Conservation (phyloP, 495 filamentous ascomycete genomes). For the Staphylotrichum longicolle region DNA sequence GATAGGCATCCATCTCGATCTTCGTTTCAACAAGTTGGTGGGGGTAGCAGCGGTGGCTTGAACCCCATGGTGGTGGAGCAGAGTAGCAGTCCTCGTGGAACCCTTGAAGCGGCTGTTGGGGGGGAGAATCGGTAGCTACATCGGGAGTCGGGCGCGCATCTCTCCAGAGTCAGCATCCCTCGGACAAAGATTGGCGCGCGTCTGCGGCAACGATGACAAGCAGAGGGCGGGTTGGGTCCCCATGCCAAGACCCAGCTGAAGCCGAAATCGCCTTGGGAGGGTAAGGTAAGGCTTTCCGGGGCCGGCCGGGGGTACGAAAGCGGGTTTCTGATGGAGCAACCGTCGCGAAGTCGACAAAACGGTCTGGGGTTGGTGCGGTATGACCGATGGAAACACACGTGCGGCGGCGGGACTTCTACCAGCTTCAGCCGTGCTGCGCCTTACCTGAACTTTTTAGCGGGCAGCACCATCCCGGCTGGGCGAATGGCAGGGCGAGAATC, state of each 20-base stretch:
- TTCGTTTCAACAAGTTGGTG: background rate
- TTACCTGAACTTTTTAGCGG: constrained; percentile 22
- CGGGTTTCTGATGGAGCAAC: constrained; percentile 27
- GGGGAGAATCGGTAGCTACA: background rate
- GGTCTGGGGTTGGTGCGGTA: background rate
- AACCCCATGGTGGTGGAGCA: background rate
- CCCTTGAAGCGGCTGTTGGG: constrained; percentile 8
- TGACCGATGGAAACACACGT: constrained; percentile 11
- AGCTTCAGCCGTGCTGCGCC: constrained; percentile 24
- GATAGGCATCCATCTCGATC: constrained; percentile 21
- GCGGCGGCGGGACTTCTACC: background rate
- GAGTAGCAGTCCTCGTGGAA: constrained; percentile 6
- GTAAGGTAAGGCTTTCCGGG: constrained; percentile 25
- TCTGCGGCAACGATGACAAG: constrained; percentile 16
- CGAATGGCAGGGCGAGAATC: constrained; percentile 16
- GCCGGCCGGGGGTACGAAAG: constrained; percentile 5
- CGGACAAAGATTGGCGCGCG: constrained; percentile 13
- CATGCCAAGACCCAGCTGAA: constrained; percentile 25
- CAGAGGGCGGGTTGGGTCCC: constrained; percentile 1
- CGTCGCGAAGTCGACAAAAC: constrained; percentile 21
- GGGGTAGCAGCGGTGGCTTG: constrained; percentile 5
- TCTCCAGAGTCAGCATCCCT: background rate
- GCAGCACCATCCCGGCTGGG: background rate
- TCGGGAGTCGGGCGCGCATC: constrained; percentile 4
- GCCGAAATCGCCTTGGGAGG: constrained; percentile 17